A percentile compares a stretch with the other conserved stretches of the same genome.
phyloP scores from a whole-genome alignment of 306 rosid genomes.

The Fragaria iinumae region DNA sequence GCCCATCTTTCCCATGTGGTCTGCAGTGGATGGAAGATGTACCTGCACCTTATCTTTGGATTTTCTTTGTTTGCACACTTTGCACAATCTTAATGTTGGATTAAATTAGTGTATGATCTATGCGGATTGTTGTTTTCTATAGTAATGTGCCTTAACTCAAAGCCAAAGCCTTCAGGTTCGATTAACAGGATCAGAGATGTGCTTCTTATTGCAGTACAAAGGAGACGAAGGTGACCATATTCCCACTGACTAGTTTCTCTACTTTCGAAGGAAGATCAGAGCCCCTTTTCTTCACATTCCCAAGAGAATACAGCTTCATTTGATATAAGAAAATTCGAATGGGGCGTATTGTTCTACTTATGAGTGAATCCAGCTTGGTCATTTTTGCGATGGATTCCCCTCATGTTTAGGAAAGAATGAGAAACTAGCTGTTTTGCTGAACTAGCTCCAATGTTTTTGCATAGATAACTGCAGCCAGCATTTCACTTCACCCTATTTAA shows the following conservation, averaged over 20 bases:
- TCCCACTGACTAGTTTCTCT: not conserved
- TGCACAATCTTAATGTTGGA: not conserved
- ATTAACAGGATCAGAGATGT: not conserved
- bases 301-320: not conserved
- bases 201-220: not conserved
- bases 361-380: not conserved
- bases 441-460: not conserved
- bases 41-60: conserved; percentile 12
- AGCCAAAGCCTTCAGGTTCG: not conserved
- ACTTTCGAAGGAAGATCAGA: not conserved
- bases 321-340: not conserved
- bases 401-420: not conserved
- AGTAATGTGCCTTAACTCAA: not conserved
- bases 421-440: not conserved
- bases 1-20: conserved; percentile 41
- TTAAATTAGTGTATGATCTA: not conserved
- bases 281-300: not conserved
- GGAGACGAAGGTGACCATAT: not conserved
- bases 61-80: not conserved
- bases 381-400: not conserved
- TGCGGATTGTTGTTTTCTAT: conserved; percentile 7
- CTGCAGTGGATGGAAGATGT: conserved; percentile 27
- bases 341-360: not conserved
- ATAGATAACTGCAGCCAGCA: not conserved
- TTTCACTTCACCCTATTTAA: not conserved